Evolutionary conservation across 2,329 filamentous ascomycete species (phyloP).

Genomic region (Scortechinia acanthostroma): DNA sequence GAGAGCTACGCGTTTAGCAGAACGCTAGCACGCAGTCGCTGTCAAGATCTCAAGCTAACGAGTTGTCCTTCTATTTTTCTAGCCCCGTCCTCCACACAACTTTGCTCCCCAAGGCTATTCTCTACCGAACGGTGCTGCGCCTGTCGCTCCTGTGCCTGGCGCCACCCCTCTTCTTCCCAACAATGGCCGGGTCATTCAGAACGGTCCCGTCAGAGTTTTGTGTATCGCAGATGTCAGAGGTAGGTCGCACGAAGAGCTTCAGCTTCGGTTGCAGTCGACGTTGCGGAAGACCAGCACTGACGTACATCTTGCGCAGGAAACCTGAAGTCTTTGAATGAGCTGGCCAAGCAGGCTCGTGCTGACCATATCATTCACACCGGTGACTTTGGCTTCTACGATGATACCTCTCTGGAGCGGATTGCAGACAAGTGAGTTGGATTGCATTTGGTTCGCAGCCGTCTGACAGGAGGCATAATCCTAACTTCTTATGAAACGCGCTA

Average conservation of each 20-base stretch:
- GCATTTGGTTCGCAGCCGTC: no score
- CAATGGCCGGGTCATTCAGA: conserved; percentile 37
- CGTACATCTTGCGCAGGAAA: conserved; percentile 78
- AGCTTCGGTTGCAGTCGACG: no score
- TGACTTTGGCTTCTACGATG: conserved; percentile 98
- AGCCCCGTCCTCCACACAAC: conserved; percentile 31
- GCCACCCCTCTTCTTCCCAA: conserved; percentile 37
- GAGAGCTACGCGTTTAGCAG: neutral
- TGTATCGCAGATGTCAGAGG: conserved; percentile 41
- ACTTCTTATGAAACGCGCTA: no score
- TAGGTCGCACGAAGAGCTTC: no score
- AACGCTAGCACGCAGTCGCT: no score
- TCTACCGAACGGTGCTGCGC: conserved; percentile 33
- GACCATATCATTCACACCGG: conserved; percentile 98
- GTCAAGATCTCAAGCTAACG: neutral
- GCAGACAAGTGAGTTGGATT: conserved; percentile 87
- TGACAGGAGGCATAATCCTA: no score
- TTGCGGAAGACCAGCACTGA: neutral
- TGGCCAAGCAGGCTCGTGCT: conserved; percentile 87
- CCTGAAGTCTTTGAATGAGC: conserved; percentile 87
- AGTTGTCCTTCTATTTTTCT: conserved; percentile 2
- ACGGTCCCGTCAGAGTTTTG: conserved; percentile 32
- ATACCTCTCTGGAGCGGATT: conserved; percentile 89
- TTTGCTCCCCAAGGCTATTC: conserved; percentile 30
- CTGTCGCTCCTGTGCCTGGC: conserved; percentile 27